Base-by-base conservation (phyloP, 2,329 filamentous ascomycete genomes). In the Exserohilum turcica region DNA sequence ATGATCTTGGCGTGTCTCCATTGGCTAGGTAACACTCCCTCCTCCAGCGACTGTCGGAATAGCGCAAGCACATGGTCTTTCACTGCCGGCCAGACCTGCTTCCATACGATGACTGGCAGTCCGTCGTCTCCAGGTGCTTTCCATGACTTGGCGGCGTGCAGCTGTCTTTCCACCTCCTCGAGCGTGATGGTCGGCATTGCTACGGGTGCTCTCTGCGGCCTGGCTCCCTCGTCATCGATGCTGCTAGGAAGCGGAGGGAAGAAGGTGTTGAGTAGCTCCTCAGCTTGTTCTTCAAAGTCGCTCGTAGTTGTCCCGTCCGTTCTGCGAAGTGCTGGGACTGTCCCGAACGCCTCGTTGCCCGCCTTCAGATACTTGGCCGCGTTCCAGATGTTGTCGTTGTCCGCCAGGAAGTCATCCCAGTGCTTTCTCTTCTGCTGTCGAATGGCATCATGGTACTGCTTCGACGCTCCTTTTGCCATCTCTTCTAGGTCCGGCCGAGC, bases 1-100 rank as follows among this genome's bases (percentile, higher is more conserved):
- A 53, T 53, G 29, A 53, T 53, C 43, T 44, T 53, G 39, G 51
- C 40, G 18, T 54, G 51, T 44, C 45, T 48, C 51, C 51, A 54
- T 49, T 54, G 51, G 44, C 45, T 54, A 24, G 51, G 51, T 27
- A 48, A 38, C 44, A 33, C 21, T 48, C 51, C 51, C 35, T 54
- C 51, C 32, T 48, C 51, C 45, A 56, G 44, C 43, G 53, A 56
- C 48, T 51, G 48, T 42, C 33, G 48, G 39, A 56, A 56, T 35
- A 56, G 44, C 43, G 52, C 52, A 35, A 57, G 54, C 12, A 57
- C 50, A 45, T 54, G 46, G 36, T 57, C 42, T 45, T 57, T 57
- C 13, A 54, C 54, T 19, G 48, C 50, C 6, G 38, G 54, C 54
- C 54, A 57, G 40, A 57, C 24, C 46, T 57, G 49, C 46, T 54